Conservation (phyloP, 345 rosid genomes). For the Syzygium oleosum region DNA sequence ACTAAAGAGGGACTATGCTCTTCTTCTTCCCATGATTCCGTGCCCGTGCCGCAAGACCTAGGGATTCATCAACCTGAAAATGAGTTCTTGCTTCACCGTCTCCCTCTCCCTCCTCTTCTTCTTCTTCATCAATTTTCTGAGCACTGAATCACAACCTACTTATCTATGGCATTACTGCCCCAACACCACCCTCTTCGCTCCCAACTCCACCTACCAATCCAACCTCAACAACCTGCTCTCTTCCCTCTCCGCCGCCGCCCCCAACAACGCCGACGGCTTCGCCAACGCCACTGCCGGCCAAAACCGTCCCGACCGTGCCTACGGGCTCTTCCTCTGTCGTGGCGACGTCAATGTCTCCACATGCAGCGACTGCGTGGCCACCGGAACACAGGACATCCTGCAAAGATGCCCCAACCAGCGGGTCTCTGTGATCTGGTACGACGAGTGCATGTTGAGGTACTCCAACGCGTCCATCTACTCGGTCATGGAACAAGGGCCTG, state of each 20-base stretch:
- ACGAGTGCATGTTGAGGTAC: no score
- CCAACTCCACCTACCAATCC: constrained; percentile 5
- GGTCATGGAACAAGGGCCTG: constrained; percentile 5
- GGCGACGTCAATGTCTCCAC: constrained; percentile 1
- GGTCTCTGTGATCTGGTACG: constrained; percentile 24
- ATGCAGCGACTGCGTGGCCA: constrained; percentile 4
- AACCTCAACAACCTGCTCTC: constrained; percentile 10
- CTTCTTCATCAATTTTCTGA: background rate
- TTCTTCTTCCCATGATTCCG: background rate
- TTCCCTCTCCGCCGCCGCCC: background rate
- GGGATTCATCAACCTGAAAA: background rate
- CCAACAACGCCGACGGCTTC: rapidly evolving
- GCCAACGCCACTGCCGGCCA: background rate
- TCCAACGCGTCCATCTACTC: constrained; percentile 13
- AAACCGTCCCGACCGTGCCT: background rate
- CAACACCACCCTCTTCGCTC: constrained; percentile 7
- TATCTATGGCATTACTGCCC: background rate
- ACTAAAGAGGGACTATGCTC: background rate
- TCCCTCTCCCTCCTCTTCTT: background rate
- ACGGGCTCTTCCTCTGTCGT: constrained; percentile 15
- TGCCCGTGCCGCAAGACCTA: background rate
- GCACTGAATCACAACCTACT: background rate
- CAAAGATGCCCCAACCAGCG: constrained; percentile 23
- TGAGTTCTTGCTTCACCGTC: background rate
- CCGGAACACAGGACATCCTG: constrained; percentile 5